Conservation (phyloP, 1,284 basidiomycete species). For the Ganoderma multipileum region DNA sequence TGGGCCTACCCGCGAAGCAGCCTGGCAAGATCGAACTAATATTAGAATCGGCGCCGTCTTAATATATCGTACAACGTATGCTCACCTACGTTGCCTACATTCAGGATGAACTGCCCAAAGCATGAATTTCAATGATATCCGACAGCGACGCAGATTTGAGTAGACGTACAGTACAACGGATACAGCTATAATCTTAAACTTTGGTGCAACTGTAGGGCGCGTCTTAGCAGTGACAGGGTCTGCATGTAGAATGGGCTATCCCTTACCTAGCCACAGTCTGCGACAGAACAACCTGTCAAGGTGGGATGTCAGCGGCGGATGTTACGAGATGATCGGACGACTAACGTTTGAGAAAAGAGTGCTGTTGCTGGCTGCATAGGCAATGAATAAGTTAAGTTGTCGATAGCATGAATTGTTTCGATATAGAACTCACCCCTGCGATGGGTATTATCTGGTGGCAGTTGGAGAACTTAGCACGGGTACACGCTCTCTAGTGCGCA, state of each 20-base stretch:
- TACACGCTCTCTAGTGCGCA: no score
- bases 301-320: not conserved
- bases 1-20: not conserved
- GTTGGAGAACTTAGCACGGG: no score
- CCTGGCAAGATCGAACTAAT: not conserved
- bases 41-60: no score
- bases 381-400: no score
- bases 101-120: not conserved
- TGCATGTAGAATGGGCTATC: not conserved
- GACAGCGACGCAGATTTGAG: not conserved
- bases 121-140: not conserved
- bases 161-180: not conserved
- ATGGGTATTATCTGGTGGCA: no score
- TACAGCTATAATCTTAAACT: not conserved
- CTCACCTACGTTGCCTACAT: not conserved
- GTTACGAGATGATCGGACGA: not conserved
- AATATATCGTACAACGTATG: not conserved
- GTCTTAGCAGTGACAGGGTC: no score
- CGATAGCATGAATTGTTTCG: no score
- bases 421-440: no score
- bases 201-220: slow-evolving; percentile 5
- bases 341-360: slow-evolving; percentile 10
- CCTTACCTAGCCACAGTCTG: slow-evolving; percentile 16
- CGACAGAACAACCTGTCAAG: slow-evolving; percentile 13
- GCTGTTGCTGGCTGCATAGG: slow-evolving; percentile 7